Percentiles rank a stretch among this genome's conserved stretches.
phyloP scores from a whole-genome alignment of 2,329 filamentous ascomycete species.

The Pyrenophora teres region DNA sequence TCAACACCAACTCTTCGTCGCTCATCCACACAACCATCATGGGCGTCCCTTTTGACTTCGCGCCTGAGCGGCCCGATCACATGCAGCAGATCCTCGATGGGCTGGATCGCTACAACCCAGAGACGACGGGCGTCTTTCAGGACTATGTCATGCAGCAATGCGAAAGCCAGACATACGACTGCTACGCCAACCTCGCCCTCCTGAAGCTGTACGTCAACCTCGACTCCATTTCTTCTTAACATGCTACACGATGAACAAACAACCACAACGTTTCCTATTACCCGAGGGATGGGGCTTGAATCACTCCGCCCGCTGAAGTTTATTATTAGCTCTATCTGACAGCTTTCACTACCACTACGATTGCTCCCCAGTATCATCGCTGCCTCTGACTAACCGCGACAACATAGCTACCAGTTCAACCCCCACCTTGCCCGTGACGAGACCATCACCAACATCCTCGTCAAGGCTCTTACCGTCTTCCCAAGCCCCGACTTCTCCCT shows the following conservation, averaged over 20 bases:
- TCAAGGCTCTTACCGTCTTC: constrained; percentile 97
- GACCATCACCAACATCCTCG: constrained; percentile 97
- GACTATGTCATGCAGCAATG: constrained; percentile 94
- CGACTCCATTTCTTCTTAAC: constrained; percentile 10
- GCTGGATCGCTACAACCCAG: constrained; percentile 97
- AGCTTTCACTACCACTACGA: constrained; percentile 12
- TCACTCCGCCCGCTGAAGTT: constrained; percentile 69
- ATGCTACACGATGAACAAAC: constrained; percentile 70
- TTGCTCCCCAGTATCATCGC: constrained; percentile 1
- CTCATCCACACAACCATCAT: constrained; percentile 46
- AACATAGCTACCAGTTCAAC: constrained; percentile 94
- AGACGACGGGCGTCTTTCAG: constrained; percentile 92
- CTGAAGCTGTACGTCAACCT: constrained; percentile 81
- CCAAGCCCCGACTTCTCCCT: constrained; percentile 94
- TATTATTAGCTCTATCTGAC: constrained; percentile 78
- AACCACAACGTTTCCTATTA: constrained; percentile 97
- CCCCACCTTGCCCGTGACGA: constrained; percentile 96
- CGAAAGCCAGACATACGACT: constrained; percentile 91
- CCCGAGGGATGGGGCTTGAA: constrained; percentile 70
- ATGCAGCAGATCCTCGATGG: constrained; percentile 95
- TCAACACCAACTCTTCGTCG: constrained; percentile 26
- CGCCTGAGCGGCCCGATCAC: constrained; percentile 87
- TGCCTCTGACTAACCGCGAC: constrained; percentile 20
- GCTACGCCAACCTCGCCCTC: constrained; percentile 93
- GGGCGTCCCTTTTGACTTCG: constrained; percentile 74